Evolutionary conservation across 2,329 filamentous ascomycete species (phyloP).

Genomic region (Kalaharituber pfeilii): DNA sequence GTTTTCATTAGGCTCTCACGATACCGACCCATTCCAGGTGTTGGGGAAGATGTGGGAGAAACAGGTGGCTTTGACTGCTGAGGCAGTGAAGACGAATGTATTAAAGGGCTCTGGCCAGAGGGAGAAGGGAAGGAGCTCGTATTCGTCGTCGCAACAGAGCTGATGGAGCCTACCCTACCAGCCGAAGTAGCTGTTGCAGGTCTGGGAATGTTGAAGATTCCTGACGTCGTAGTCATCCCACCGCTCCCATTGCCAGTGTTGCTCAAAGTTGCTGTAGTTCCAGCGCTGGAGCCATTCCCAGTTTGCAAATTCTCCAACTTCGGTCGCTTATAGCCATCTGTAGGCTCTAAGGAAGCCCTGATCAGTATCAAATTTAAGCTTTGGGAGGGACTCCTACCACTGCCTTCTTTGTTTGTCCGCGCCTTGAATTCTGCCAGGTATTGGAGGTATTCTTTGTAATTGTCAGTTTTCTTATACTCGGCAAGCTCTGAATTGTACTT

Average conservation of each 20-base stretch:
- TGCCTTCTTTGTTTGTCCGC: conserved; percentile 46
- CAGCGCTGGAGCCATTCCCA: conserved; percentile 15
- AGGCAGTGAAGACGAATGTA: conserved; percentile 8
- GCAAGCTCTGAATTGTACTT: conserved; percentile 55
- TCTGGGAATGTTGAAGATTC: not conserved
- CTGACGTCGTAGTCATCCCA: conserved; percentile 7
- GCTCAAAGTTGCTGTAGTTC: conserved; percentile 14
- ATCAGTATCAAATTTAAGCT: conserved; percentile 13
- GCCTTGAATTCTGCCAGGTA: conserved; percentile 66
- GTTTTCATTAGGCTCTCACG: conserved; percentile 12
- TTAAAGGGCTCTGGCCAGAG: conserved; percentile 13
- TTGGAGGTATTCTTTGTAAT: conserved; percentile 49
- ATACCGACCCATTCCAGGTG: conserved; percentile 15
- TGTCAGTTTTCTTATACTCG: conserved; percentile 59
- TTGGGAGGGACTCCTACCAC: conserved; percentile 34
- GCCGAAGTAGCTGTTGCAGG: not conserved
- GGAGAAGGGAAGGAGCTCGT: conserved; percentile 14
- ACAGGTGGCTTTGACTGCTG: conserved; percentile 6
- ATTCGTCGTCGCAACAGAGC: conserved; percentile 10
- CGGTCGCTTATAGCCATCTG: conserved; percentile 20
- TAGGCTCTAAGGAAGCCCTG: conserved; percentile 13
- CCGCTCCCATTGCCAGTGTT: conserved; percentile 7
- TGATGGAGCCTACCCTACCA: conserved; percentile 2
- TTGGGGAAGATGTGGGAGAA: conserved; percentile 8
- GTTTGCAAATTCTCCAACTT: conserved; percentile 20